A percentile compares a stretch with the other conserved stretches of the same genome.
Conservation (phyloP, 2,329 filamentous ascomycete genomes). For the Onygena corvina region DNA sequence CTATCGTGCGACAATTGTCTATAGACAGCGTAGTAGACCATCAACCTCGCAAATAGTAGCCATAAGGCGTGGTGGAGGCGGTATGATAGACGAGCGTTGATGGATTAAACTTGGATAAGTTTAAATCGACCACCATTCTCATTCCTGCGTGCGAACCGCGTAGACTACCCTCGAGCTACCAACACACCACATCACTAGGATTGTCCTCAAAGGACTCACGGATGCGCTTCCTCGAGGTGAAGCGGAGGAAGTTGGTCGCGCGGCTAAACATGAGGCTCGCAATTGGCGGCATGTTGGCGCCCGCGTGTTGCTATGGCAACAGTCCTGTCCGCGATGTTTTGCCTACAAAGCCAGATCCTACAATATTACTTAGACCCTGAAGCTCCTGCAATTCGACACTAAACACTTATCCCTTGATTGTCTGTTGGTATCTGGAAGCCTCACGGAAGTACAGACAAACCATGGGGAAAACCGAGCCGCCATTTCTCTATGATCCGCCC, state of each 20-base stretch:
- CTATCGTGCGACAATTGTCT: background rate
- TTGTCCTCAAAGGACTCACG: too few relatives aligned
- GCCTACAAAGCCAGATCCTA: background rate
- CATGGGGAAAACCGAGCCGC: slow-evolving; percentile 47
- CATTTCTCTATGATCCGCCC: slow-evolving; percentile 60
- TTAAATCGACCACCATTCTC: background rate
- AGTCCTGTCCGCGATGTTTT: slow-evolving; percentile 2
- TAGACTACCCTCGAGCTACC: background rate
- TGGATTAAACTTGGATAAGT: background rate
- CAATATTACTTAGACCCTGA: background rate
- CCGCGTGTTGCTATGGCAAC: slow-evolving; percentile 5
- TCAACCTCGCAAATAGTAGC: too few relatives aligned
- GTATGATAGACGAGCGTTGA: too few relatives aligned
- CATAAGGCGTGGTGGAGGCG: too few relatives aligned
- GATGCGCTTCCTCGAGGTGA: background rate
- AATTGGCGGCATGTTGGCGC: background rate
- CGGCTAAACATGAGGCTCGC: slow-evolving; percentile 6
- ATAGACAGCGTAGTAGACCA: too few relatives aligned
- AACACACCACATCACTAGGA: background rate
- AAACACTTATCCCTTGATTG: background rate
- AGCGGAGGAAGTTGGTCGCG: background rate
- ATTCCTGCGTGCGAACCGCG: too few relatives aligned
- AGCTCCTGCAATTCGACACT: background rate
- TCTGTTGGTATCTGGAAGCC: background rate
- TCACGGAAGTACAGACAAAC: slow-evolving; percentile 19